Percentiles rank a stretch among this genome's conserved stretches.
Conservation (phyloP, 2,329 filamentous ascomycete species). For the Gremmenia infestans region DNA sequence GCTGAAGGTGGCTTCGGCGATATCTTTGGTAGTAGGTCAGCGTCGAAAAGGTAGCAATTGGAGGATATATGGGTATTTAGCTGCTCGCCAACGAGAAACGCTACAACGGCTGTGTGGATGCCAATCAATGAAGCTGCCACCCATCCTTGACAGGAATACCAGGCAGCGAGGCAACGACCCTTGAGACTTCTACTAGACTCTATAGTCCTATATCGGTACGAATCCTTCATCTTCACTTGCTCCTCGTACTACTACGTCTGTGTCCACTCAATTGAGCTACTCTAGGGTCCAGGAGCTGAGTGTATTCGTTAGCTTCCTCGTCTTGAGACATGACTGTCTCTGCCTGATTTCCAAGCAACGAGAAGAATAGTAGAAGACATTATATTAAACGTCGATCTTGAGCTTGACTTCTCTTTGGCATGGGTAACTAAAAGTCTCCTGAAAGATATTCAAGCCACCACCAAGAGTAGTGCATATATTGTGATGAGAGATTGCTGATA, state of each 20-base stretch:
- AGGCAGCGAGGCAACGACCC: conserved; percentile 34
- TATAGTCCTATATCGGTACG: conserved; percentile 46
- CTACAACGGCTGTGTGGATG: conserved; percentile 48
- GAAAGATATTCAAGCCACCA: no score
- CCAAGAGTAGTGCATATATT: no score
- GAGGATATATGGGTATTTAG: not conserved
- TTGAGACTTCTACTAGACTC: conserved; percentile 39
- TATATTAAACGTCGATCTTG: not conserved
- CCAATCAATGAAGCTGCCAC: conserved; percentile 50
- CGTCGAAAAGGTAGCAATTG: not conserved
- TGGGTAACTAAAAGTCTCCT: not conserved
- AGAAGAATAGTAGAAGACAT: not conserved
- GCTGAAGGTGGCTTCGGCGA: conserved; percentile 48
- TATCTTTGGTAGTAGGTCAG: conserved; percentile 31
- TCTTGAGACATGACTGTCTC: conserved; percentile 16
- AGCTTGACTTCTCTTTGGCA: not conserved
- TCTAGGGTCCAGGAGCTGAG: conserved; percentile 15
- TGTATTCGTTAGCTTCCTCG: conserved; percentile 21
- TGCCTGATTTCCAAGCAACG: not conserved
- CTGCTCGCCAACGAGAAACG: conserved; percentile 41
- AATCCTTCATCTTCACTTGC: conserved; percentile 47
- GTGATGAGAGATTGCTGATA: no score
- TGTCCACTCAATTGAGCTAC: conserved; percentile 5
- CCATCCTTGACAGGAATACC: conserved; percentile 51
- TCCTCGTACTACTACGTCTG: conserved; percentile 3